Percentiles rank a stretch among this genome's conserved stretches.
These are phyloP conservation scores for Talaromyces thailandensis DNA, from an alignment of 495 filamentous ascomycete genomes.

Conservation along the genomic window DNA sequence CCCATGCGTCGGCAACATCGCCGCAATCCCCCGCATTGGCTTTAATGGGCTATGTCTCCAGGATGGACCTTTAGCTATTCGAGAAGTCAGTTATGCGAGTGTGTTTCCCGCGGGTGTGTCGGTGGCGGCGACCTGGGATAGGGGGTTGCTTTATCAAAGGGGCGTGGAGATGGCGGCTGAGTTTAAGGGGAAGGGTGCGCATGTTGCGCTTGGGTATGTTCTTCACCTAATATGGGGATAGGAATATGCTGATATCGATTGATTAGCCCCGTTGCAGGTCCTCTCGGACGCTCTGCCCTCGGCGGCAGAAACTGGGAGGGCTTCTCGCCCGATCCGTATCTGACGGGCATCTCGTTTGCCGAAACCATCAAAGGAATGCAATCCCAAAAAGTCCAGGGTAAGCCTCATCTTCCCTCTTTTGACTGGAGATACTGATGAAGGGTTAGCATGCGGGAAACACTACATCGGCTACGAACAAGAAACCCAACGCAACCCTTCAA, in stretches of 20 bases:
- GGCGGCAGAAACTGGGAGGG: constrained; percentile 82
- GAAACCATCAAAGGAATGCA: constrained; percentile 53
- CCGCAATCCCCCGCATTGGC: constrained; percentile 48
- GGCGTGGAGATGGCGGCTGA: constrained; percentile 28
- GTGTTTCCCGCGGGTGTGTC: constrained; percentile 58
- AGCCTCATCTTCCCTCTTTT: background rate
- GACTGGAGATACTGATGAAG: constrained; percentile 18
- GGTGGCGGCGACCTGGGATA: constrained; percentile 50
- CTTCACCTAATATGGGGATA: background rate
- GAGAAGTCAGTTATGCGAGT: constrained; percentile 45
- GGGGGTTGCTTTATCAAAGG: constrained; percentile 33
- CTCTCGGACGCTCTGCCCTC: constrained; percentile 59
- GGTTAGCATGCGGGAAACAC: constrained; percentile 77
- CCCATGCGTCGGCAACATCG: constrained; percentile 60
- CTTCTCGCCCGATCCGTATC: constrained; percentile 60
- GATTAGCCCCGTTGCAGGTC: constrained; percentile 50
- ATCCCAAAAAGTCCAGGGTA: background rate
- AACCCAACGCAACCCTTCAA: constrained; percentile 59
- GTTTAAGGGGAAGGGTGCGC: constrained; percentile 33
- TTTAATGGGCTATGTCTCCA: constrained; percentile 55
- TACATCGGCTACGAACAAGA: constrained; percentile 68
- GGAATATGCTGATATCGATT: background rate
- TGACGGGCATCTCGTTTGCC: constrained; percentile 61
- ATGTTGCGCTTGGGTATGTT: constrained; percentile 41
- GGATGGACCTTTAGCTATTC: constrained; percentile 50